These are phyloP conservation scores for Atalantia buxifolia DNA, from an alignment of 345 rosid genomes.

Conservation along the genomic window DNA sequence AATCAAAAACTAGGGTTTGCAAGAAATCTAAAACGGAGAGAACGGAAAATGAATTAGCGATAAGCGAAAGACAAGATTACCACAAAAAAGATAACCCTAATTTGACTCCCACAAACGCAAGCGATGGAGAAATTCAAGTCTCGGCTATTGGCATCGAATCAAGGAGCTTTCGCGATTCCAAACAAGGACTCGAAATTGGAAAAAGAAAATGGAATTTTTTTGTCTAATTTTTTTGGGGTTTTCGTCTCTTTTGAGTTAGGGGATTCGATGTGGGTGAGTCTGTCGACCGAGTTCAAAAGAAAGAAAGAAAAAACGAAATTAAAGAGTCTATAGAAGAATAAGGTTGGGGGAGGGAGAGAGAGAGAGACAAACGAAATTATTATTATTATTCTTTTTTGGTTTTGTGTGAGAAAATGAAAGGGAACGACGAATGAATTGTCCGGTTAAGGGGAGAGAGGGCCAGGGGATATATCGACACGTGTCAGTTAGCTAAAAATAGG, in stretches of 20 bases:
- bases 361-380: neutral
- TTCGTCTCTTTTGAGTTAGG: constrained; percentile 1
- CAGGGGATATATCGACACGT: constrained; percentile 29
- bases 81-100: constrained; percentile 16
- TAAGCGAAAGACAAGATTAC: constrained; percentile 8
- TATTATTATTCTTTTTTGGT: neutral
- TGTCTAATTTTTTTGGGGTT: too few species aligned
- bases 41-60: constrained; percentile 8
- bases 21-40: constrained; percentile 5
- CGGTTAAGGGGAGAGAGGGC: constrained; percentile 8
- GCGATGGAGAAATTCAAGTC: constrained; percentile 14
- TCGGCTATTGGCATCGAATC: constrained; percentile 21
- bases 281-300: constrained; percentile 39
- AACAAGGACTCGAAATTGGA: neutral
- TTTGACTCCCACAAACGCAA: constrained; percentile 21
- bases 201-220: neutral
- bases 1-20: constrained; percentile 21
- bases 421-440: constrained; percentile 29
- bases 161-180: neutral
- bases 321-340: neutral
- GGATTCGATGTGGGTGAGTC: constrained; percentile 28
- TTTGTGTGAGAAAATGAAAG: constrained; percentile 16
- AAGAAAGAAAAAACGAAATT: constrained; percentile 22
- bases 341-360: neutral
- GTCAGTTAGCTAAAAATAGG: constrained; percentile 14